phyloP scores from a whole-genome alignment of 441 rosid genomes.

The Rhodomyrtus psidioides region DNA sequence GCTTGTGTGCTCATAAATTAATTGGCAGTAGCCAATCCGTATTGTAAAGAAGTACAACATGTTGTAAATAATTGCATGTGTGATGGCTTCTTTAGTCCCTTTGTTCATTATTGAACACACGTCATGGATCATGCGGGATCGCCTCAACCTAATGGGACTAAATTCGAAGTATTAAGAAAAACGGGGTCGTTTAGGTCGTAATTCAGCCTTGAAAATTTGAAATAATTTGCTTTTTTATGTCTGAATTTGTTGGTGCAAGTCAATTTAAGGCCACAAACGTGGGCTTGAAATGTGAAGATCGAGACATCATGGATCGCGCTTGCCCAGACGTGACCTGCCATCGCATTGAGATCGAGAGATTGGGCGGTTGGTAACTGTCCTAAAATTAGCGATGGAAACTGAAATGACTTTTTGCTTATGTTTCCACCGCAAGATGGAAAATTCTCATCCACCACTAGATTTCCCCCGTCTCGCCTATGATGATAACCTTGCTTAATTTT shows the following conservation, averaged over 20 bases:
- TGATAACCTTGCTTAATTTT: neutral
- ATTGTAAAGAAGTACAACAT: neutral
- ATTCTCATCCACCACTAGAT: accelerated
- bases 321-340: neutral
- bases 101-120: neutral
- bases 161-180: too few species aligned
- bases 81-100: neutral
- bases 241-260: neutral
- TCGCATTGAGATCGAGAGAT: neutral
- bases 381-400: neutral
- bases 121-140: neutral
- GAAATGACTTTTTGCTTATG: neutral
- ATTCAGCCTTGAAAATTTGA: neutral
- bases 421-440: neutral
- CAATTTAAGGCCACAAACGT: neutral
- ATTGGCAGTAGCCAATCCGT: neutral
- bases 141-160: neutral
- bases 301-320: neutral
- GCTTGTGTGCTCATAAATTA: neutral
- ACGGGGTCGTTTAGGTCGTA: neutral
- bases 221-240: neutral
- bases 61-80: neutral
- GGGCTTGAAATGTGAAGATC: neutral
- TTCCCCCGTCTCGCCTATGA: neutral
- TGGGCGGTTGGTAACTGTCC: neutral